Conservation (phyloP, 805 yeast species). For the Zygosaccharomyces gambellarensis region DNA sequence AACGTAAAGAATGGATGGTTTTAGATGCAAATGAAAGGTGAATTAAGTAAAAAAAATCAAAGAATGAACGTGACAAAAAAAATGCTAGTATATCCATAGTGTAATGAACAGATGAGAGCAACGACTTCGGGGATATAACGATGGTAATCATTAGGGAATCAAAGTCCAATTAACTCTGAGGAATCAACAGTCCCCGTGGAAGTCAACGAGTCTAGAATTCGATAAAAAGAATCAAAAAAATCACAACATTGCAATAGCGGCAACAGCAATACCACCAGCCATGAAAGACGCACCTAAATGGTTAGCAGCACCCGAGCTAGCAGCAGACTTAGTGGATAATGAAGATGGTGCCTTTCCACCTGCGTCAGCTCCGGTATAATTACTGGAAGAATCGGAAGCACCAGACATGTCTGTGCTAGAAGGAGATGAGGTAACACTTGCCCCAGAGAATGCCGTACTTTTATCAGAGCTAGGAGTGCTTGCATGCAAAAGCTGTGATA, state of each 20-base stretch:
- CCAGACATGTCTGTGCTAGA: background rate
- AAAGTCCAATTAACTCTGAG: background rate
- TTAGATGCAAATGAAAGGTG: background rate
- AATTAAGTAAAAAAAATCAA: background rate
- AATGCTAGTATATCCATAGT: background rate
- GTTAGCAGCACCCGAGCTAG: slow-evolving; percentile 13
- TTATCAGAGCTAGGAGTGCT: background rate
- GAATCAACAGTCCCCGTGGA: background rate
- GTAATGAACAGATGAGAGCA: background rate
- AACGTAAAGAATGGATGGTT: background rate
- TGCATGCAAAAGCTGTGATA: slow-evolving; percentile 14
- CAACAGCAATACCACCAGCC: slow-evolving; percentile 12
- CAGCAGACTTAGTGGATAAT: slow-evolving; percentile 2
- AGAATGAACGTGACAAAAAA: background rate
- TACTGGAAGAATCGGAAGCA: background rate
- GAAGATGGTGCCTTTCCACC: slow-evolving; percentile 3
- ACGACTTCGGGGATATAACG: background rate
- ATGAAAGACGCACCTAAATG: slow-evolving; percentile 5
- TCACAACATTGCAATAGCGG: slow-evolving; percentile 8
- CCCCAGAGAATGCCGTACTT: background rate
- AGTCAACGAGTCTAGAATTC: background rate
- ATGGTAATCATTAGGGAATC: background rate
- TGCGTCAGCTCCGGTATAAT: background rate
- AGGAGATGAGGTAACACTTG: background rate
- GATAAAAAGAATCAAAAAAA: background rate